Base-by-base conservation (phyloP, 768 basidiomycete species). In the Podaxis sp. region DNA sequence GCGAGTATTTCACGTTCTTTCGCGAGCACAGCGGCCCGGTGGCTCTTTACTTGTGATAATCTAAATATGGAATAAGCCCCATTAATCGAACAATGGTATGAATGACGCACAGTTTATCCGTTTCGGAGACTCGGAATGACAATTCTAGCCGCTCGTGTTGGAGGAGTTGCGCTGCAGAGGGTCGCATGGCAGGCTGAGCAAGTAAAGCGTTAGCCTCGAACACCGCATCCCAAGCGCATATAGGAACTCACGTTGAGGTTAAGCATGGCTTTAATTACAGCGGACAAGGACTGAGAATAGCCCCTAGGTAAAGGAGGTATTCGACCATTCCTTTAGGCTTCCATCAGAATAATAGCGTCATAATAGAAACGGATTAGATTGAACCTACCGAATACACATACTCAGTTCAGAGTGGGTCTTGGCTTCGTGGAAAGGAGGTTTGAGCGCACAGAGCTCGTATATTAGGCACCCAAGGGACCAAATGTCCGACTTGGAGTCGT, bases 381-480 rank as follows among this genome's bases (percentile, higher is more conserved):
- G 13, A 57, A 70, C 82, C 12, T 43, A 88, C 90, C 91, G 81
- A 71, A 97, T 91, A 63, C 88, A 83, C 61, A 88, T 87, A 61
- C 89, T 91, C 11, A 96, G 81, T 70, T 96, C 94, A 1, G 84
- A 81, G 64, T 96, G 93, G 0, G 94, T 96, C 73, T 93, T 90
- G 1, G 95, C 94, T 73, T 93, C 93, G 67, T 95, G 90, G 70
- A 97, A 97, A 4, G 94, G 95, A 0, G 95, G 95, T 68, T 91
- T 91, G 57, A 95, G 80, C 0, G 96, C 94, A 66, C 96, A 98
- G 41, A 98, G 84, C 76, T 98, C 97, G 73, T 93, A 98, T 25
- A 98, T 93, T 33, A 98, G 82, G 75, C 97, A 99, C 1, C 97
- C 97, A 29, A 98, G 82, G 3, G 94, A 96, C 97, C 97, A 99